phyloP scores from a whole-genome alignment of 345 rosid genomes.

The Schrenkiella parvula region DNA sequence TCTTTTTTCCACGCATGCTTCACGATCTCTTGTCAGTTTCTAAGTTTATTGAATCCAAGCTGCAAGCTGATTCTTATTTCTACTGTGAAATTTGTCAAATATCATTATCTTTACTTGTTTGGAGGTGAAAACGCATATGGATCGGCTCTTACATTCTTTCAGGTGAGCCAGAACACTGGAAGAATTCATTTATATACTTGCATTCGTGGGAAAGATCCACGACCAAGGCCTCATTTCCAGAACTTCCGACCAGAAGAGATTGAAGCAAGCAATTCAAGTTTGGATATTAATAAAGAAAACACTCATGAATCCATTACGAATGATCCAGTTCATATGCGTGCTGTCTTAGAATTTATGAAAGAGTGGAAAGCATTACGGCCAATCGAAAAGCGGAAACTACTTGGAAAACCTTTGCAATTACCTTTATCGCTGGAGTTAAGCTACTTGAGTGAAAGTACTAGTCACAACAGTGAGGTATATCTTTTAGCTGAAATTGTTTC shows the following conservation, averaged over 20 bases:
- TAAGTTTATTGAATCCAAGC: conserved; percentile 2
- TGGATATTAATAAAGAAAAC: conserved; percentile 25
- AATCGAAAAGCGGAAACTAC: conserved; percentile 66
- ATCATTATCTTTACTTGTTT: background rate
- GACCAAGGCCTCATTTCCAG: conserved; percentile 75
- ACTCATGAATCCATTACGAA: conserved; percentile 33
- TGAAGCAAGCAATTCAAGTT: conserved; percentile 36
- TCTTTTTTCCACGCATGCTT: background rate
- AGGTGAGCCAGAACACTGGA: conserved; percentile 92
- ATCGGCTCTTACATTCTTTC: conserved; percentile 23
- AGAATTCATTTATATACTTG: conserved; percentile 88
- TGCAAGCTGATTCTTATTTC: background rate
- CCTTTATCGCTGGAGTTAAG: conserved; percentile 82
- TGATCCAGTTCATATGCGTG: conserved; percentile 40
- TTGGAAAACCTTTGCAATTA: conserved; percentile 84
- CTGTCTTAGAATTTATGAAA: conserved; percentile 48
- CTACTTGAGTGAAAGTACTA: conserved; percentile 73
- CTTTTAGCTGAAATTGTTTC: background rate
- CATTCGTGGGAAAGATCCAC: conserved; percentile 57
- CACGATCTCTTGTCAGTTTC: background rate
- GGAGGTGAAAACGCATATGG: background rate
- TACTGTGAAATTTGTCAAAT: background rate
- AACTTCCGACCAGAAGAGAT: conserved; percentile 83
- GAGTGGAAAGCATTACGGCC: conserved; percentile 88
- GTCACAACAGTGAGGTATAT: conserved; percentile 63